Evolutionary conservation across 108 stramenopile species (phyloP).

Genomic region (Pseudonitzschia multiseries): DNA sequence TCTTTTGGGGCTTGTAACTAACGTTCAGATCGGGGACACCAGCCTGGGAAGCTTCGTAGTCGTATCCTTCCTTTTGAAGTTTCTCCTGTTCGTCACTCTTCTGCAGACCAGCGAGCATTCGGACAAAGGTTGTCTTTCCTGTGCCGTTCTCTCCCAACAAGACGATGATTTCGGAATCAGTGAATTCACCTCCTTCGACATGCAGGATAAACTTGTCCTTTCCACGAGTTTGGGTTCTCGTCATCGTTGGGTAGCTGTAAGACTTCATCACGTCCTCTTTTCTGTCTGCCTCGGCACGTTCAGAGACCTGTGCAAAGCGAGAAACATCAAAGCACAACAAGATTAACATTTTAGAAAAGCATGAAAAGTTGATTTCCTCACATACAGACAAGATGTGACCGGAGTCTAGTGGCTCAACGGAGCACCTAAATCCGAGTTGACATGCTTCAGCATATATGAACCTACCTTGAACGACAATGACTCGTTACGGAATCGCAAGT

Average conservation of each 20-base stretch:
- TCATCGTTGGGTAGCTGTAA: conserved; percentile 95
- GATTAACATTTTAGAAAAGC: background rate
- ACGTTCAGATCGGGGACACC: conserved; percentile 95
- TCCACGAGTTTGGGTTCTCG: conserved; percentile 90
- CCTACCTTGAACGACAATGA: conserved; percentile 96
- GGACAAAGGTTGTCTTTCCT: conserved; percentile 93
- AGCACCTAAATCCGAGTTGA: background rate
- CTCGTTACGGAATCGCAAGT: conserved; percentile 96
- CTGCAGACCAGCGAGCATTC: conserved; percentile 96
- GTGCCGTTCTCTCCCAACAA: conserved; percentile 97
- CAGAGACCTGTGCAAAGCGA: conserved; percentile 55
- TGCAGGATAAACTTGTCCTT: conserved; percentile 90
- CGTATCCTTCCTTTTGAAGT: conserved; percentile 74
- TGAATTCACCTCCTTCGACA: conserved; percentile 92
- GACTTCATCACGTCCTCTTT: conserved; percentile 69
- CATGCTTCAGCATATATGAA: background rate
- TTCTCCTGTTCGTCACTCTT: conserved; percentile 90
- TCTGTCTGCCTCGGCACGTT: conserved; percentile 75
- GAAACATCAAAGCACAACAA: conserved; percentile 2
- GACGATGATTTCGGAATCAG: conserved; percentile 98
- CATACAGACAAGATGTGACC: background rate
- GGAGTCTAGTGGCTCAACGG: background rate
- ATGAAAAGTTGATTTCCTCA: background rate
- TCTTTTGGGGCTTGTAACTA: conserved; percentile 99
- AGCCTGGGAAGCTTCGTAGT: conserved; percentile 80